Evolutionary conservation across 306 rosid species (phyloP).

Genomic region (Inga oerstediana): DNA sequence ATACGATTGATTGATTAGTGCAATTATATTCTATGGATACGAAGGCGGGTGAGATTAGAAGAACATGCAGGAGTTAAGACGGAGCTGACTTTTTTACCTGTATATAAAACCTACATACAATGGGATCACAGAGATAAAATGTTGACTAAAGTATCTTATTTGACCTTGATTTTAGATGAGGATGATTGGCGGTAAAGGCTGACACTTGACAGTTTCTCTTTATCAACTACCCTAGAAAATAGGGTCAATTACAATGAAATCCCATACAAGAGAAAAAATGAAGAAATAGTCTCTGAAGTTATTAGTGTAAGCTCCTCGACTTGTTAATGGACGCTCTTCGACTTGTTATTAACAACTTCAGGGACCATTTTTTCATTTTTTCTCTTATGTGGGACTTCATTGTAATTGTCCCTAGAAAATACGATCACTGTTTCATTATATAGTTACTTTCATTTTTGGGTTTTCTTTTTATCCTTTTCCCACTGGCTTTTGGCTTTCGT

Average conservation of each 20-base stretch:
- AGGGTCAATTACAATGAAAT: too few species aligned
- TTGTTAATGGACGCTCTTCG: too few species aligned
- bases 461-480: background rate
- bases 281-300: too few species aligned
- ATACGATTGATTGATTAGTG: background rate
- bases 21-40: background rate
- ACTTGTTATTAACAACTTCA: too few species aligned
- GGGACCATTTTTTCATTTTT: too few species aligned
- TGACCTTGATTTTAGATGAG: slow-evolving; percentile 42
- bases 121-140: slow-evolving; percentile 21
- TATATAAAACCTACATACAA: slow-evolving; percentile 10
- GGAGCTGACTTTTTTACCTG: slow-evolving; percentile 32
- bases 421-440: slow-evolving; percentile 13
- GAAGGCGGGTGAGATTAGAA: slow-evolving; percentile 20
- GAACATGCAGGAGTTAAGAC: background rate
- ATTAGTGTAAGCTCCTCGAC: too few species aligned
- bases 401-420: slow-evolving; percentile 37
- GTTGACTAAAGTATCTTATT: slow-evolving; percentile 23
- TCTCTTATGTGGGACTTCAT: too few species aligned
- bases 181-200: slow-evolving; percentile 54
- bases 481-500: background rate
- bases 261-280: too few species aligned
- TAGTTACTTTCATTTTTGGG: background rate
- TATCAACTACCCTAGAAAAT: slow-evolving; percentile 49
- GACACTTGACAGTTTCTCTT: slow-evolving; percentile 59